Base-by-base conservation (phyloP, 2,329 filamentous ascomycete species). In the Calonectria fujianensis region DNA sequence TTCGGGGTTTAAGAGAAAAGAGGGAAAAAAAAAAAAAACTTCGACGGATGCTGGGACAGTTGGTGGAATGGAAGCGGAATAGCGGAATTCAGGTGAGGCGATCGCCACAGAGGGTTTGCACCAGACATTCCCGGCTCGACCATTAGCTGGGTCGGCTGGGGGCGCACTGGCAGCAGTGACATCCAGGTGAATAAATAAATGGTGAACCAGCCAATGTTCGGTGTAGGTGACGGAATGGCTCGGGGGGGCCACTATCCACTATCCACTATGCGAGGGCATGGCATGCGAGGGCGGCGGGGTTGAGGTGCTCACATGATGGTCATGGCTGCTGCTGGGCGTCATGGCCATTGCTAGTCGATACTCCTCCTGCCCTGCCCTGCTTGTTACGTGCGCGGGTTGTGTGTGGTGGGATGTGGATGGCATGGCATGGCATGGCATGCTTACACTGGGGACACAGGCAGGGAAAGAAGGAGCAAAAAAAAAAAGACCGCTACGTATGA, bases 291-390 rank as follows among this genome's bases (percentile, higher is more conserved):
- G 69, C 54, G 72, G 72, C 69, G 65, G 59, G 63, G 45, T 54
- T 54, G 59, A 64, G 9, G 64, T 59, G 37, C 61, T 76, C 79
- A 80, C 79, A 80, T 80, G 79, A 80, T 78, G 73, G 73, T 70
- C 72, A 77, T 79, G 74, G 70, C 75, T 75, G 75, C 48, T 77
- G 65, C 48, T 77, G 65, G 74, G 51, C 61, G 59, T 45, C 39
- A 64, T 75, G 66, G 77, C 76, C 72, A 78, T 77, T 63, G 70
- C 72, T 68, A 48, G 67, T 66, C 41, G 35, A 65, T 24, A 32
- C n/a, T 48, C 29, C 39, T 39, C 29, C 39, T 39, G 20, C 61
- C 37, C 41, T 48, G 41, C 9, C 41, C 41, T 48, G 41, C 41
- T 41, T 64, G 59, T 48, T 65, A 48, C 41, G 35, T 65, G 37